phyloP scores from a whole-genome alignment of 1,139 yeast species.

The Candida dubliniensis region DNA sequence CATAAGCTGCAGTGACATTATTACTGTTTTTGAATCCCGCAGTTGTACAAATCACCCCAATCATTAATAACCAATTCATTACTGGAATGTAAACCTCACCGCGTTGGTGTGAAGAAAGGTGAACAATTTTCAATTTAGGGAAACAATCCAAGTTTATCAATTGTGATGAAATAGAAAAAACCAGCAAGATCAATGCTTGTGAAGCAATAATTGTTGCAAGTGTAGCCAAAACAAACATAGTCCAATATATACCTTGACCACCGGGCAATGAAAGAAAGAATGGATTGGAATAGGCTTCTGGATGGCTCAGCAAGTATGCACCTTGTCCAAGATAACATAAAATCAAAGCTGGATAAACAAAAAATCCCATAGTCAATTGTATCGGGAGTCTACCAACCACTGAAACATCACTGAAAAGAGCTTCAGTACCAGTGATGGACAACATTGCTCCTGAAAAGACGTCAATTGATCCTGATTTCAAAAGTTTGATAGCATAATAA shows the following conservation, averaged over 20 bases:
- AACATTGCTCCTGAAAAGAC: slow-evolving; percentile 53
- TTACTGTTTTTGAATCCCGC: slow-evolving; percentile 52
- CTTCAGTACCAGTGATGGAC: slow-evolving; percentile 60
- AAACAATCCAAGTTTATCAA: slow-evolving; percentile 54
- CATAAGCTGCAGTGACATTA: slow-evolving; percentile 60
- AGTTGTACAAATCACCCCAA: slow-evolving; percentile 49
- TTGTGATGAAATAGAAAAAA: slow-evolving; percentile 52
- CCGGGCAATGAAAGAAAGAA: slow-evolving; percentile 57
- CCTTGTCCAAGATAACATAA: slow-evolving; percentile 58
- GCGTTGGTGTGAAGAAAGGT: slow-evolving; percentile 41
- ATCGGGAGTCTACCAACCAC: slow-evolving; percentile 53
- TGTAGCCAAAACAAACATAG: slow-evolving; percentile 53
- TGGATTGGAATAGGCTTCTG: slow-evolving; percentile 39
- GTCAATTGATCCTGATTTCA: slow-evolving; percentile 42
- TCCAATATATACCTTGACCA: slow-evolving; percentile 48
- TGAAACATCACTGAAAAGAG: slow-evolving; percentile 64
- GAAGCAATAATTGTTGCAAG: slow-evolving; percentile 58
- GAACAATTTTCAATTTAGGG: slow-evolving; percentile 47
- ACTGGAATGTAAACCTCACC: slow-evolving; percentile 55
- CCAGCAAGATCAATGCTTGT: slow-evolving; percentile 59
- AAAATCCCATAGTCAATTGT: slow-evolving; percentile 43
- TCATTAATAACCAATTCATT: slow-evolving; percentile 49
- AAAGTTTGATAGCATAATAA: slow-evolving; percentile 45
- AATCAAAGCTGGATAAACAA: slow-evolving; percentile 55
- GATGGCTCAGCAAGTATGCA: slow-evolving; percentile 46